phyloP scores from a whole-genome alignment of 176 grass and related monocot genomes.

The Musa troglodytarum region DNA sequence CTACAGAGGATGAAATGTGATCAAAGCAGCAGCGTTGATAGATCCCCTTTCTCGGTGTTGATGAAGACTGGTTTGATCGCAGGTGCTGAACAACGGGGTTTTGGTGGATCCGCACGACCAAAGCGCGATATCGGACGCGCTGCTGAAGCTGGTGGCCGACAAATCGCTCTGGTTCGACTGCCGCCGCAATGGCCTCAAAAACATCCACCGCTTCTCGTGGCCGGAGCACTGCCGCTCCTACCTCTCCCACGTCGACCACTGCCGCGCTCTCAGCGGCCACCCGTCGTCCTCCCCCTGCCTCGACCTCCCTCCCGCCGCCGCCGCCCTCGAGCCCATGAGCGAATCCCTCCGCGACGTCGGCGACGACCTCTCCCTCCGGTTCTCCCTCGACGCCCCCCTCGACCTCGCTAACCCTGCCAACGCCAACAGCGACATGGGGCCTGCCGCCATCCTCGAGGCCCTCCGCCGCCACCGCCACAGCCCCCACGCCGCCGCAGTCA shows the following conservation, averaged over 20 bases:
- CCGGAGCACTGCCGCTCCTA: constrained; percentile 90
- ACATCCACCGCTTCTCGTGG: constrained; percentile 98
- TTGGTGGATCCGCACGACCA: constrained; percentile 81
- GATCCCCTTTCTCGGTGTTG: no score
- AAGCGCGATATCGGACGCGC: constrained; percentile 46
- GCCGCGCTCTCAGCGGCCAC: constrained; percentile 21
- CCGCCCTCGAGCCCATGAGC: constrained; percentile 38
- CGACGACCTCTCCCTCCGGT: constrained; percentile 53
- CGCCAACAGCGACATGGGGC: constrained; percentile 25
- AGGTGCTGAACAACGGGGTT: constrained; percentile 64
- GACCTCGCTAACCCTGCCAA: constrained; percentile 13
- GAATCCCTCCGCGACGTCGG: constrained; percentile 61
- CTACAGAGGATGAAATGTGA: not conserved
- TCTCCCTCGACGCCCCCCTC: constrained; percentile 45
- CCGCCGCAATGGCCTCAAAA: constrained; percentile 77
- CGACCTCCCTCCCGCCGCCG: constrained; percentile 21
- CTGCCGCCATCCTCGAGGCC: constrained; percentile 50
- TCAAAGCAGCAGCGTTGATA: not conserved
- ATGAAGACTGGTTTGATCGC: not conserved
- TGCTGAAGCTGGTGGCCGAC: constrained; percentile 65
- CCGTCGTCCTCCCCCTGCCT: constrained; percentile 35
- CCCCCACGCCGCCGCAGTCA: not conserved
- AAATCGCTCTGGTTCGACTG: constrained; percentile 74
- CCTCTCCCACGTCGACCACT: constrained; percentile 59
- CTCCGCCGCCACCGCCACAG: constrained; percentile 29